Conservation (phyloP, 2,329 filamentous ascomycete species). For the Colletotrichum agaves region DNA sequence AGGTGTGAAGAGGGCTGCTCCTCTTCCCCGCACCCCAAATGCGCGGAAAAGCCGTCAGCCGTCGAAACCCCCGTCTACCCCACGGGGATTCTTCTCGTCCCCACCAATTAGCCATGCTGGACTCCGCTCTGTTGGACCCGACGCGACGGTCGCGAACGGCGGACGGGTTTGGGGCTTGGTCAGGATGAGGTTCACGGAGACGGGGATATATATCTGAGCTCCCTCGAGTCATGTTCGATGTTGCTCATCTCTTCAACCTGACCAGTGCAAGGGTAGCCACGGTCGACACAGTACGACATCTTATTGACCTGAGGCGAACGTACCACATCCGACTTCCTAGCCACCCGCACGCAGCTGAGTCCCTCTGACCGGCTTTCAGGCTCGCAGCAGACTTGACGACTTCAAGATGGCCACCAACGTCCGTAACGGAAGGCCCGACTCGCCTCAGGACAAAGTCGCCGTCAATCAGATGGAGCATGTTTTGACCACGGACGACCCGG, state of each 20-base stretch:
- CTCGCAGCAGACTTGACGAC: neutral
- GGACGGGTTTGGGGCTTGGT: neutral
- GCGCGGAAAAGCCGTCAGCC: slow-evolving; percentile 34
- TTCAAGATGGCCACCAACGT: slow-evolving; percentile 8
- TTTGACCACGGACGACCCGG: slow-evolving; percentile 22
- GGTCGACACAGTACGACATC: neutral
- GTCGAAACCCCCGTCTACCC: slow-evolving; percentile 28
- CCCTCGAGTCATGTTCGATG: neutral
- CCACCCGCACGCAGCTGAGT: too few species aligned
- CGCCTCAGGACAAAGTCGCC: slow-evolving; percentile 28
- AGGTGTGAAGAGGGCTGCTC: slow-evolving; percentile 1
- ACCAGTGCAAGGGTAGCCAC: neutral
- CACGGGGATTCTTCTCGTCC: slow-evolving; percentile 23
- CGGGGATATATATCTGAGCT: slow-evolving; percentile 17
- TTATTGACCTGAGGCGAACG: too few species aligned
- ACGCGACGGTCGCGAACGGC: slow-evolving; percentile 19
- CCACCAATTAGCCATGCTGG: slow-evolving; percentile 28
- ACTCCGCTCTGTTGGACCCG: slow-evolving; percentile 19
- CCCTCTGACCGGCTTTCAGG: neutral
- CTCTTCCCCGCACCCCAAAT: slow-evolving; percentile 34
- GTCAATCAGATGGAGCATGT: slow-evolving; percentile 34
- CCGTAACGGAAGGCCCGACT: neutral
- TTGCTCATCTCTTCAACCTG: slow-evolving; percentile 1
- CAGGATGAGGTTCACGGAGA: neutral
- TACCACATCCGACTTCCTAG: too few species aligned